phyloP scores from a whole-genome alignment of 352 stramenopile species.

The Pythium diclinum region DNA sequence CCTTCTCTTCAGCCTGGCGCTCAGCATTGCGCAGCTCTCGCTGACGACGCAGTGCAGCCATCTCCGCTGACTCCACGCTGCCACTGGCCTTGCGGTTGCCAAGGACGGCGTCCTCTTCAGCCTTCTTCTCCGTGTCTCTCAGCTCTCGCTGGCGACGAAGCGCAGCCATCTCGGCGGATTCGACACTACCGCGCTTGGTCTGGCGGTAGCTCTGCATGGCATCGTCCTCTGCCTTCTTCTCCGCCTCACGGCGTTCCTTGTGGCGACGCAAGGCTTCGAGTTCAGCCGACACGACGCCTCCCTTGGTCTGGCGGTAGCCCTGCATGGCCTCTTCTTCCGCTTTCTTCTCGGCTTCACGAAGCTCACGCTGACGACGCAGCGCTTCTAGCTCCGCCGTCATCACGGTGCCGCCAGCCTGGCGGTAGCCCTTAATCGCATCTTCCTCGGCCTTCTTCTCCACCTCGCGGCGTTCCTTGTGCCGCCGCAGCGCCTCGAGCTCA shows the following conservation, averaged over 20 bases:
- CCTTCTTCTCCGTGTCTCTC: constrained; percentile 41
- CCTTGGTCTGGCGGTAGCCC: constrained; percentile 9
- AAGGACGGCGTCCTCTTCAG: constrained; percentile 38
- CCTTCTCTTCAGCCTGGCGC: constrained; percentile 39
- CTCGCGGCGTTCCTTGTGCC: constrained; percentile 36
- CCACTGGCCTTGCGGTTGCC: constrained; percentile 10
- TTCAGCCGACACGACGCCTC: constrained; percentile 12
- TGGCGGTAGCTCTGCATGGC: constrained; percentile 24
- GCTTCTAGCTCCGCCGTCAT: constrained; percentile 27
- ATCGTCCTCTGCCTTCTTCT: constrained; percentile 40
- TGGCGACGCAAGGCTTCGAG: constrained; percentile 33
- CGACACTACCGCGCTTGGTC: constrained; percentile 13
- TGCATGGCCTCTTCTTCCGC: constrained; percentile 41
- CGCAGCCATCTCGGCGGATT: constrained; percentile 27
- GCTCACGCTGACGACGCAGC: constrained; percentile 39
- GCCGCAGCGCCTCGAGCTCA: constrained; percentile 31
- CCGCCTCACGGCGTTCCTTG: constrained; percentile 32
- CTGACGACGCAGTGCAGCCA: constrained; percentile 31
- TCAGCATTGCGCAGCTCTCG: constrained; percentile 40
- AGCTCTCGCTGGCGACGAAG: constrained; percentile 41
- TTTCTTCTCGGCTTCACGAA: constrained; percentile 41
- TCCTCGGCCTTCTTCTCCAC: constrained; percentile 44
- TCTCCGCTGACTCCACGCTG: constrained; percentile 15
- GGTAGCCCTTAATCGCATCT: constrained; percentile 33
- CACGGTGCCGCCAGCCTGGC: constrained; percentile 1